Evolutionary conservation across 2,329 filamentous ascomycete genomes (phyloP).

Genomic region (Peltaster fructicola): DNA sequence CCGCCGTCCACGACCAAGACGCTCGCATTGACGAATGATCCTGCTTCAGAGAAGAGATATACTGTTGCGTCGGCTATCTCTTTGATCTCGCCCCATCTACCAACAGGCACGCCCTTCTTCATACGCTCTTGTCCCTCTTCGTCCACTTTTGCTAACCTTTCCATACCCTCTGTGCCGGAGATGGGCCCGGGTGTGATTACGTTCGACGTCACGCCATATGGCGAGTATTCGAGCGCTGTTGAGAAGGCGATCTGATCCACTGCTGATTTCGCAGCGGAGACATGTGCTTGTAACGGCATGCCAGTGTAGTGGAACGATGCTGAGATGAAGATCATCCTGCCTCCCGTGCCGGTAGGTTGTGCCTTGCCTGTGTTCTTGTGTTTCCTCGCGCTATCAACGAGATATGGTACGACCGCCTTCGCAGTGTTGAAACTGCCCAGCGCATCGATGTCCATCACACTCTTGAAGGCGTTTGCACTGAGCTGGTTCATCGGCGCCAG

Average conservation of each 20-base stretch:
- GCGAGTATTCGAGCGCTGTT: constrained; percentile 77
- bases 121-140: constrained; percentile 15
- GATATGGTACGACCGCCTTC: constrained; percentile 73
- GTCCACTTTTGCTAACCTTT: constrained; percentile 21
- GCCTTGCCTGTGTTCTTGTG: constrained; percentile 42
- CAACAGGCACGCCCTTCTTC: constrained; percentile 43
- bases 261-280: constrained; percentile 78
- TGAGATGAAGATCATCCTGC: constrained; percentile 76
- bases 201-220: constrained; percentile 71
- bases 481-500: constrained; percentile 68
- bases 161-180: constrained; percentile 52
- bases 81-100: constrained; percentile 59
- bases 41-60: constrained; percentile 71
- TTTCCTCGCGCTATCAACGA: constrained; percentile 54
- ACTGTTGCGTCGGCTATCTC: constrained; percentile 90
- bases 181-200: constrained; percentile 81
- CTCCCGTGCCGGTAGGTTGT: constrained; percentile 38
- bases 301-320: constrained; percentile 86
- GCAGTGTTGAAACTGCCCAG: constrained; percentile 87
- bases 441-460: constrained; percentile 92
- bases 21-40: constrained; percentile 72
- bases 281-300: constrained; percentile 71
- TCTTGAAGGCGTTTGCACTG: constrained; percentile 77
- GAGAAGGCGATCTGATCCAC: constrained; percentile 70
- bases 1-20: constrained; percentile 50